Conservation (phyloP, 164 flowering plant genomes). For the Tetrastigma voinierianum region DNA sequence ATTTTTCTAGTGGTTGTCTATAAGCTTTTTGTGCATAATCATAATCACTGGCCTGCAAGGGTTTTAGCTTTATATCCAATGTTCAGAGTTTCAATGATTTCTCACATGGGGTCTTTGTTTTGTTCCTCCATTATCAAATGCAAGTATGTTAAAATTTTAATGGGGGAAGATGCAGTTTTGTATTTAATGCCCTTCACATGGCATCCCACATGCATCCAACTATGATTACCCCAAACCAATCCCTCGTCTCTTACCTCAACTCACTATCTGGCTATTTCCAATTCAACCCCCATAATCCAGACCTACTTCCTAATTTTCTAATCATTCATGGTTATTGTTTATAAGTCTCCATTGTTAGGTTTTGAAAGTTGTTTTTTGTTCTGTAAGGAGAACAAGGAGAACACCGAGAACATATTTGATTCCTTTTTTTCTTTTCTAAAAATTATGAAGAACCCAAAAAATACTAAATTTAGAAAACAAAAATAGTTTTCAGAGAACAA, state of each 20-base stretch:
- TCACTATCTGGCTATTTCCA: conserved; percentile 9
- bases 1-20: not conserved
- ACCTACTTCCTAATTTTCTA: no score
- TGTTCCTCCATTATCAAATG: conserved; percentile 16
- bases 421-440: no score
- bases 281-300: not conserved
- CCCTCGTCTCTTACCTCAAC: conserved; percentile 6
- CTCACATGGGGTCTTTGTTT: conserved; percentile 40
- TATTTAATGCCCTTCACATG: conserved; percentile 36
- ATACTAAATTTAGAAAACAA: no score
- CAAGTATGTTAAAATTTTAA: conserved; percentile 4
- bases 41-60: conserved; percentile 12
- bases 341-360: no score
- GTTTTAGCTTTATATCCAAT: conserved; percentile 34
- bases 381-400: no score
- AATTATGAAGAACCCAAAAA: no score
- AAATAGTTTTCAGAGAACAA: no score
- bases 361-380: no score
- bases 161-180: conserved; percentile 17
- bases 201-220: conserved; percentile 29
- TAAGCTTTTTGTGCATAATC: conserved; percentile 12
- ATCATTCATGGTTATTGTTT: no score
- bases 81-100: conserved; percentile 30
- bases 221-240: conserved; percentile 1
- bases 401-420: no score